Evolutionary conservation across 2,329 filamentous ascomycete species (phyloP).

Genomic region (Clonostachys chloroleuca): DNA sequence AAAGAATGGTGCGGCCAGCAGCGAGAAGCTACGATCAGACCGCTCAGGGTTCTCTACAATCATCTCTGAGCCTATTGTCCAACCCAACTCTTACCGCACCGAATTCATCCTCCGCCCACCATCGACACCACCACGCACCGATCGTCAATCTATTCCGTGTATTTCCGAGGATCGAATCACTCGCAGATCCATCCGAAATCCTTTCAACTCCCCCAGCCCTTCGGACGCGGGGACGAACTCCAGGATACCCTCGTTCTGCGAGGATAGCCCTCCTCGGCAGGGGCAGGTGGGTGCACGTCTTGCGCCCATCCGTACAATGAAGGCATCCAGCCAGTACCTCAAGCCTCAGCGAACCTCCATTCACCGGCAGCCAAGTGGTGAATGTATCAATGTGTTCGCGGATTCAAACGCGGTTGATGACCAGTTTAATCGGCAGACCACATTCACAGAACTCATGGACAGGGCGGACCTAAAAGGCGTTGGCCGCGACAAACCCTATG

Average conservation of each 20-base stretch:
- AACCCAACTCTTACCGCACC: conserved; percentile 35
- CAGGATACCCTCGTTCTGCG: neutral
- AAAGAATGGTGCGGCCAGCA: conserved; percentile 9
- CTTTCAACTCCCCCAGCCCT: conserved; percentile 24
- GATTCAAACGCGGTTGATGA: conserved; percentile 31
- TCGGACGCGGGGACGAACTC: conserved; percentile 12
- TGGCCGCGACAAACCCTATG: conserved; percentile 33
- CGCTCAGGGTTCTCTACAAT: conserved; percentile 22
- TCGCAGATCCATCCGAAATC: conserved; percentile 25
- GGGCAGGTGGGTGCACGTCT: conserved; percentile 18
- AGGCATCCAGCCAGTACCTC: conserved; percentile 14
- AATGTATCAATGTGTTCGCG: conserved; percentile 49
- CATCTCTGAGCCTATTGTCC: conserved; percentile 53
- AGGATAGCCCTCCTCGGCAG: conserved; percentile 9
- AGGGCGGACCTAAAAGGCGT: conserved; percentile 36
- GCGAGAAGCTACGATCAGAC: conserved; percentile 9
- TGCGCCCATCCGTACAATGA: conserved; percentile 33
- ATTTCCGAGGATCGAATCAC: conserved; percentile 3
- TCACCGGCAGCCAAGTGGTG: conserved; percentile 26
- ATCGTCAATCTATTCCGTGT: neutral
- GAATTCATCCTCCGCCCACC: conserved; percentile 41
- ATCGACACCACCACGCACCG: neutral
- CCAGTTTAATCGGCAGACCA: conserved; percentile 30
- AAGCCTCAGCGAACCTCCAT: conserved; percentile 21
- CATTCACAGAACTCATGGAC: conserved; percentile 50